A percentile compares a stretch with the other conserved stretches of the same genome.
Evolutionary conservation across 345 rosid genomes (phyloP).

Genomic region (Populus alba): DNA sequence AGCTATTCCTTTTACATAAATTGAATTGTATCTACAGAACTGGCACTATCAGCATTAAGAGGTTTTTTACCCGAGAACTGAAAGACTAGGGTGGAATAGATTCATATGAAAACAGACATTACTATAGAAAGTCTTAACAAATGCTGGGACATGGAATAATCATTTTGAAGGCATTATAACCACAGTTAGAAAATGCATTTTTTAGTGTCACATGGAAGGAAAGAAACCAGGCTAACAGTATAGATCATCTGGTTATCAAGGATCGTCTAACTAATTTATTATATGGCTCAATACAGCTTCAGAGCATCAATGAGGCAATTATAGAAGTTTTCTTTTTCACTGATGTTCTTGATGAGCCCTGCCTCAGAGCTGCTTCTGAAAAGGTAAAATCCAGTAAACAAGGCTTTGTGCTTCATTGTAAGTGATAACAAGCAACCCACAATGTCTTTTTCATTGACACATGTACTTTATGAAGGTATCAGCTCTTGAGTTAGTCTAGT

Average conservation of each 20-base stretch:
- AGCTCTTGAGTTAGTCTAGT: not conserved
- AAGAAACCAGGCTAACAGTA: not conserved
- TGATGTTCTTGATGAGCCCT: no score
- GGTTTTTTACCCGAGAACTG: not conserved
- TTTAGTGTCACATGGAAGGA: not conserved
- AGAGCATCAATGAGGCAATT: not conserved
- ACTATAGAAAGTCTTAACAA: not conserved
- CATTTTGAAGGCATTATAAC: not conserved
- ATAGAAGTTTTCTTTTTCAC: no score
- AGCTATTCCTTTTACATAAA: not conserved
- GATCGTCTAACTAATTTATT: not conserved
- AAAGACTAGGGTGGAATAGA: not conserved
- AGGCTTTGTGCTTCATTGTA: no score
- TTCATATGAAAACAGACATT: not conserved
- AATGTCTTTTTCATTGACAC: no score
- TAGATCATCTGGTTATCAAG: not conserved
- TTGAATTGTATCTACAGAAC: not conserved
- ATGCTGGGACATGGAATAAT: not conserved
- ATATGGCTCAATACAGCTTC: not conserved
- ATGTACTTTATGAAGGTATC: not conserved
- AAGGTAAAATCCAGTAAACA: no score
- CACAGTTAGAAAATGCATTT: not conserved
- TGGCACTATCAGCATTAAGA: not conserved
- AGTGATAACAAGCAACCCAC: not conserved
- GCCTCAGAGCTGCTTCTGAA: no score